Evolutionary conservation across 2,329 filamentous ascomycete species (phyloP).

Genomic region (Trichophyton schoenleinii): DNA sequence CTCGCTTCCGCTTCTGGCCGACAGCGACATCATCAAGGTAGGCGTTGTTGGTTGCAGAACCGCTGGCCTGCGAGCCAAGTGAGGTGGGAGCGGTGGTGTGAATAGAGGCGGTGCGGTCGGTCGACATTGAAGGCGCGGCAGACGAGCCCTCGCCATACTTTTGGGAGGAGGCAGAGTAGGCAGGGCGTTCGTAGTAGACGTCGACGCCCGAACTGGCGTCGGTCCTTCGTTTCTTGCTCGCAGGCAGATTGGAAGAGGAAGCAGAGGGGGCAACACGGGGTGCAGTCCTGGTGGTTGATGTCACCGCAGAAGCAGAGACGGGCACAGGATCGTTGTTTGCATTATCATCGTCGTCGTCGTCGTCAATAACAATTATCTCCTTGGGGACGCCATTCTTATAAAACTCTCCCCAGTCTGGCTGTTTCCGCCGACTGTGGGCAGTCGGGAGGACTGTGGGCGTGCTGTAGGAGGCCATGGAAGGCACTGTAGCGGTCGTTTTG

Average conservation of each 20-base stretch:
- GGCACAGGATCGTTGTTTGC: slow-evolving; percentile 19
- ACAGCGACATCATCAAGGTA: slow-evolving; percentile 57
- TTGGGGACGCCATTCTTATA: slow-evolving; percentile 74
- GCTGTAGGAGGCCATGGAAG: slow-evolving; percentile 8
- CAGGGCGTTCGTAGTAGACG: slow-evolving; percentile 55
- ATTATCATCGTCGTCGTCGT: slow-evolving; percentile 21
- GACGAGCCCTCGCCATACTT: slow-evolving; percentile 54
- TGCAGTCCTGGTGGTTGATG: slow-evolving; percentile 14
- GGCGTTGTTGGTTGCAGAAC: slow-evolving; percentile 37
- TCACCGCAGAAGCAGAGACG: slow-evolving; percentile 3
- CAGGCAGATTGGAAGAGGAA: slow-evolving; percentile 23
- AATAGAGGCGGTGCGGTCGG: slow-evolving; percentile 69
- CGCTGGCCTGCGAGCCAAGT: slow-evolving; percentile 51
- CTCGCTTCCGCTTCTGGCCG: slow-evolving; percentile 83
- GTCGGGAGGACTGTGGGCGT: slow-evolving; percentile 11
- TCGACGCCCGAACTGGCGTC: slow-evolving; percentile 31
- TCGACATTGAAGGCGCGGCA: slow-evolving; percentile 58
- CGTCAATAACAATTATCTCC: slow-evolving; percentile 73
- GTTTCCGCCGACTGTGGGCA: slow-evolving; percentile 14
- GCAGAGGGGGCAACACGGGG: slow-evolving; percentile 10
- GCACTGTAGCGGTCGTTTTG: slow-evolving; percentile 5
- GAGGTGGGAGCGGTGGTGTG: slow-evolving; percentile 87
- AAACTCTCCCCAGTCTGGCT: slow-evolving; percentile 65
- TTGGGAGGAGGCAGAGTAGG: slow-evolving; percentile 62
- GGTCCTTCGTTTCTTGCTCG: slow-evolving; percentile 62